Conservation (phyloP, 2,329 filamentous ascomycete genomes). For the Fusarium nematophilum region DNA sequence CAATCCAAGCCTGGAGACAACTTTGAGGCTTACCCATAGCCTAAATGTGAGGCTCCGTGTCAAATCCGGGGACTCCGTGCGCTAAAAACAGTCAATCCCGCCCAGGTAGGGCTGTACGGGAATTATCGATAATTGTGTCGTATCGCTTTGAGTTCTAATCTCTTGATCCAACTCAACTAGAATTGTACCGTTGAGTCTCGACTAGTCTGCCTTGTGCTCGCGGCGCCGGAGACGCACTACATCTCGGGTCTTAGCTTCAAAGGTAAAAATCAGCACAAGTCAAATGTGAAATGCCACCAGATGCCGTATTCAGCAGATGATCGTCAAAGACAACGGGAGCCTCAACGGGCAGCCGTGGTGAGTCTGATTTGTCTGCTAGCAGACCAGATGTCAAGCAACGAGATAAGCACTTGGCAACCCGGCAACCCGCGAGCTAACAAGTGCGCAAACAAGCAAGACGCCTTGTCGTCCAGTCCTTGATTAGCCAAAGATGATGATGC, state of each 20-base stretch:
- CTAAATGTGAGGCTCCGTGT: too few relatives aligned
- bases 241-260: slow-evolving; percentile 3
- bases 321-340: too few relatives aligned
- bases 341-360: too few relatives aligned
- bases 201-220: neutral
- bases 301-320: neutral
- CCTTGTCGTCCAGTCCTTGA: neutral
- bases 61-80: too few relatives aligned
- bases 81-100: too few relatives aligned
- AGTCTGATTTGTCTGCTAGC: too few relatives aligned
- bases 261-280: neutral
- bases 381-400: too few relatives aligned
- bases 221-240: neutral
- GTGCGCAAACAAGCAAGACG: slow-evolving; percentile 4
- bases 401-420: too few relatives aligned
- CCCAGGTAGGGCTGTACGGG: too few relatives aligned
- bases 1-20: too few relatives aligned
- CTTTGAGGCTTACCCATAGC: slow-evolving; percentile 1
- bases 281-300: neutral
- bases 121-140: too few relatives aligned
- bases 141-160: too few relatives aligned
- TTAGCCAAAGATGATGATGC: slow-evolving; percentile 8
- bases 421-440: neutral
- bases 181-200: slow-evolving; percentile 4
- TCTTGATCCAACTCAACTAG: slow-evolving; percentile 15